Percentiles rank a stretch among this genome's conserved stretches.
Conservation (phyloP, 257 asterid genomes). For the Coffea eugenioides region DNA sequence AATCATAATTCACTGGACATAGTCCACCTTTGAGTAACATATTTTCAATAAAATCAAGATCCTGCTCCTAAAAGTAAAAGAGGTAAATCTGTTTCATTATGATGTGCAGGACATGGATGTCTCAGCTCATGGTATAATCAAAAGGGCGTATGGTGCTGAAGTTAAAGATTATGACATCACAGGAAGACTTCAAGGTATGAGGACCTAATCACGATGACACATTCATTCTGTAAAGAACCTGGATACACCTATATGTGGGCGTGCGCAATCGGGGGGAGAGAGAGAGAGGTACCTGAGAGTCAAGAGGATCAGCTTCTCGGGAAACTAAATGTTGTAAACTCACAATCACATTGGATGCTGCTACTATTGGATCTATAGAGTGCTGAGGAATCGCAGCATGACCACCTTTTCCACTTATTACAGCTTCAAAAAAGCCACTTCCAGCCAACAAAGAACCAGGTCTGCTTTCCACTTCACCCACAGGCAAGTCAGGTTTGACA, state of each 20-base stretch:
- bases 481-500: slow-evolving; percentile 32
- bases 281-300: slow-evolving; percentile 64
- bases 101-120: background rate
- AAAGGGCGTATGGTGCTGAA: too few relatives aligned
- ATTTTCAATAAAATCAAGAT: background rate
- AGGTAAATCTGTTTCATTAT: too few relatives aligned
- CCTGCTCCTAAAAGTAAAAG: too few relatives aligned
- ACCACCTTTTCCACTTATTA: slow-evolving; percentile 89
- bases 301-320: slow-evolving; percentile 96
- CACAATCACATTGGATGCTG: slow-evolving; percentile 77
- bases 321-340: slow-evolving; percentile 91
- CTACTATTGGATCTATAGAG: slow-evolving; percentile 83
- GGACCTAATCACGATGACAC: background rate
- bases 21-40: background rate
- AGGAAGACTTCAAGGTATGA: background rate
- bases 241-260: background rate
- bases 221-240: background rate
- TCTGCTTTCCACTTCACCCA: slow-evolving; percentile 57
- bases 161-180: background rate
- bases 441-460: slow-evolving; percentile 82
- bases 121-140: background rate
- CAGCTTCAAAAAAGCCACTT: slow-evolving; percentile 85
- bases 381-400: slow-evolving; percentile 98
- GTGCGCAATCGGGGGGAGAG: background rate
- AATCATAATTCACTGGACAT: background rate